Conservation (phyloP, 495 filamentous ascomycete genomes). For the Penicillium riverlandense region DNA sequence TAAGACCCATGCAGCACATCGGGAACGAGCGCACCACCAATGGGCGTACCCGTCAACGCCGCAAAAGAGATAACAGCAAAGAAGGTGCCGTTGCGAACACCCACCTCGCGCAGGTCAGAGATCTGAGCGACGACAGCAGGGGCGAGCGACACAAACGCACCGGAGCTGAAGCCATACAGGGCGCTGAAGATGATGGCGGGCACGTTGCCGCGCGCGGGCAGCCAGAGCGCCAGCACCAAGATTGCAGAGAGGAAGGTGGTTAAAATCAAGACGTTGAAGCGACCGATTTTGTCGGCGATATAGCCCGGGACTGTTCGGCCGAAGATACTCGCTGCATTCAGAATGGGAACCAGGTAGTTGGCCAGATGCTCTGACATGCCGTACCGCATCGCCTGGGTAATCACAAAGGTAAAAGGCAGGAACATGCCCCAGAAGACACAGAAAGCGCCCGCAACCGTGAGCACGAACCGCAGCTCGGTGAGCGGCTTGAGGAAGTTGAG, state of each 20-base stretch:
- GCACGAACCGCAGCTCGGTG: slow-evolving; percentile 45
- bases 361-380: slow-evolving; percentile 54
- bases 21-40: slow-evolving; percentile 61
- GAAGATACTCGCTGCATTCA: slow-evolving; percentile 66
- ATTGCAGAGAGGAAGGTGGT: slow-evolving; percentile 54
- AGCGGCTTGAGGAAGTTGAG: slow-evolving; percentile 54
- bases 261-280: slow-evolving; percentile 66
- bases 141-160: slow-evolving; percentile 60
- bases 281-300: slow-evolving; percentile 63
- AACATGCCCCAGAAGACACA: slow-evolving; percentile 69
- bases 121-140: slow-evolving; percentile 60
- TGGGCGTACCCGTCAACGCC: slow-evolving; percentile 62
- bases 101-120: slow-evolving; percentile 65
- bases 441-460: slow-evolving; percentile 46
- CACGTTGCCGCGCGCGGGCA: slow-evolving; percentile 52
- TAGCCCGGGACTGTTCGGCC: slow-evolving; percentile 71
- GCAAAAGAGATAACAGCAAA: slow-evolving; percentile 59
- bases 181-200: slow-evolving; percentile 59
- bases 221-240: slow-evolving; percentile 62
- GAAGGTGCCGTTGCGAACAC: slow-evolving; percentile 60
- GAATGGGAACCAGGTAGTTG: slow-evolving; percentile 61
- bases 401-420: slow-evolving; percentile 67
- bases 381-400: slow-evolving; percentile 46
- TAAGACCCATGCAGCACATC: slow-evolving; percentile 47
- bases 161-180: slow-evolving; percentile 66